Evolutionary conservation across 2,329 filamentous ascomycete species (phyloP), one percentile per base, ranked within the genome.

Genomic region (Pezicula neosporulosa): DNA sequence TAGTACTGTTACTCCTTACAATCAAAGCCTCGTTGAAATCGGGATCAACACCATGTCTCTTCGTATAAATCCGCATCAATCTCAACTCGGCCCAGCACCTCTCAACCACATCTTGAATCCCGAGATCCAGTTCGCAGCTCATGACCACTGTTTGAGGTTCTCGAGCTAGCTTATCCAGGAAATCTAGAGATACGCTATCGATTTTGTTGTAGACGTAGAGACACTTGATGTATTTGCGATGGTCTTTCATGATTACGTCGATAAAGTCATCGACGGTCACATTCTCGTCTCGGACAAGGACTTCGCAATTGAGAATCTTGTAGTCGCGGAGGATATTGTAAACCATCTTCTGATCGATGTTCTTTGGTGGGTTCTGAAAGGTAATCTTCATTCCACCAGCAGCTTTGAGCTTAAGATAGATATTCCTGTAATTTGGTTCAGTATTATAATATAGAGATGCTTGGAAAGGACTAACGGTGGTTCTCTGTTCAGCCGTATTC

Each of bases 201-300:
- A 99, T 96, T 75, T 99, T 99, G 86, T 99, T 99, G 84, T 99
- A 99, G 30, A 97, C 93, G 73, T 99, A 99, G 30, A 99, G 80
- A 66, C 90, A 86, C 68, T 63, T 83, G 76, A 99, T 97, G 77
- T 99, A 99, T 71, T 96, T 99, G 66, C 94, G 80, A 76, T 99
- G 94, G 67, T 97, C 90, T 72, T 94, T 96, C 93, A 97, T 97
- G 72, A 99, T 97, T 55, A 97, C 91, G 70, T 99, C 94, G 74
- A 99, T 99, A 70, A 99, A 89, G 72, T 99, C 93, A 73, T 99
- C 94, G 35, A 99, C 91, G 1, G 94, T 97, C 38, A 88, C 90
- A 68, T 95, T 85, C 66, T 99, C 94, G 68, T 99, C 94, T 63
- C 94, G 88, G 15, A 99, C 84, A 19, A 99, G 82, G 1, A 99